A percentile compares a stretch with the other conserved stretches of the same genome.
Evolutionary conservation across 1,139 yeast species (phyloP).

Genomic region (Lodderomyces elongisporus): DNA sequence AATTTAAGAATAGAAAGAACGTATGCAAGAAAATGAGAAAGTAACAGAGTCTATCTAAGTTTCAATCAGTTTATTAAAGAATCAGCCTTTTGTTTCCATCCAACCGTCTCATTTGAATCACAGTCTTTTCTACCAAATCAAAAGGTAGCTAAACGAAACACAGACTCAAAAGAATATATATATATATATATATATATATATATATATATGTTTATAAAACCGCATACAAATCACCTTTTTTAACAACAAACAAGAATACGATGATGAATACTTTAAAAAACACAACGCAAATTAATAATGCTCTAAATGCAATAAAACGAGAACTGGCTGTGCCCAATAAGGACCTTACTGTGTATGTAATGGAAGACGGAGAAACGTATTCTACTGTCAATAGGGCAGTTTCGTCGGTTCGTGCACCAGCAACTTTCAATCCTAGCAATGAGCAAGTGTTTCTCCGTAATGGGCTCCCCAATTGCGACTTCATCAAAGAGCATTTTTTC

Average conservation of each 20-base stretch:
- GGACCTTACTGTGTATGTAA: slow-evolving; percentile 53
- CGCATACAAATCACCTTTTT: too few species aligned
- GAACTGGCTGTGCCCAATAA: slow-evolving; percentile 13
- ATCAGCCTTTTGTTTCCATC: too few species aligned
- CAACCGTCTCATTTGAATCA: too few species aligned
- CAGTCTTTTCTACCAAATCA: too few species aligned
- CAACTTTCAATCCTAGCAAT: slow-evolving; percentile 60
- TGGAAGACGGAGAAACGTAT: slow-evolving; percentile 65
- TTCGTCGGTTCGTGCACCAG: slow-evolving; percentile 63
- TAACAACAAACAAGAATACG: too few species aligned
- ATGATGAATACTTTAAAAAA: slow-evolving; percentile 17
- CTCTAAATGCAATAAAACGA: slow-evolving; percentile 63
- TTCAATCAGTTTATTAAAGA: too few species aligned
- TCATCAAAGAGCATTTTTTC: slow-evolving; percentile 68
- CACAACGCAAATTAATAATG: slow-evolving; percentile 65
- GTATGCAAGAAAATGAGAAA: too few species aligned
- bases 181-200: too few species aligned
- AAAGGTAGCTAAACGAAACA: not conserved
- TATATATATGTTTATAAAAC: too few species aligned
- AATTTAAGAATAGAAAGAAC: too few species aligned
- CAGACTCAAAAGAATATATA: too few species aligned
- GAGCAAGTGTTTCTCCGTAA: slow-evolving; percentile 56
- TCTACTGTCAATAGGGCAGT: slow-evolving; percentile 71
- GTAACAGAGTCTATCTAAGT: too few species aligned
- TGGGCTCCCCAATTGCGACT: slow-evolving; percentile 70